These are phyloP conservation scores for Rhodamnia rubescens DNA, from an alignment of 345 rosid species.

Conservation along the genomic window DNA sequence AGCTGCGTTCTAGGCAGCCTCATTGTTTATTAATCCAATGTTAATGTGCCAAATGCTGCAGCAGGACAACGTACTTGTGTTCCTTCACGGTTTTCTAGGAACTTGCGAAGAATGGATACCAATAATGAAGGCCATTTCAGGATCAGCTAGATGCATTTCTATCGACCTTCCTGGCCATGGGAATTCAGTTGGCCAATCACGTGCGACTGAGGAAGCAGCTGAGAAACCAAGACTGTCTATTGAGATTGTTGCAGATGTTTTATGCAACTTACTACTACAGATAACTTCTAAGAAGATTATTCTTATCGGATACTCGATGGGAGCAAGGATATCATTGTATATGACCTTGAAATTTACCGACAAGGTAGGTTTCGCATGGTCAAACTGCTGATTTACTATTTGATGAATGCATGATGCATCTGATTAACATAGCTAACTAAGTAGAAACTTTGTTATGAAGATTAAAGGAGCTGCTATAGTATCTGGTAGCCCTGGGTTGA, in stretches of 20 bases:
- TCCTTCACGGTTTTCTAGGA: constrained; percentile 93
- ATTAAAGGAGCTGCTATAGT: constrained; percentile 60
- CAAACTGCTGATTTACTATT: not conserved
- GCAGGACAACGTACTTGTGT: constrained; percentile 50
- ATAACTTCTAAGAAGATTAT: constrained; percentile 48
- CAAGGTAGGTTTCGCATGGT: constrained; percentile 25
- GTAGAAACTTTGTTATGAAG: constrained; percentile 16
- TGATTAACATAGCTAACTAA: not conserved
- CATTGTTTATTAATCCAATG: not conserved
- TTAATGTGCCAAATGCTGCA: not conserved
- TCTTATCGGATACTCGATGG: constrained; percentile 86
- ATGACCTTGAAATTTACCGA: constrained; percentile 53
- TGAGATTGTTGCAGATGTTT: constrained; percentile 31
- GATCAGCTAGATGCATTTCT: constrained; percentile 73
- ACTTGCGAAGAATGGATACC: constrained; percentile 86
- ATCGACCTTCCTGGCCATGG: constrained; percentile 94
- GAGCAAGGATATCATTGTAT: constrained; percentile 81
- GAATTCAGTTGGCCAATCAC: constrained; percentile 32
- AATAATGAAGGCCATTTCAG: constrained; percentile 66
- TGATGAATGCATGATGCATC: not conserved
- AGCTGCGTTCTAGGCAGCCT: not conserved
- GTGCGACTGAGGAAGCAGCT: constrained; percentile 8
- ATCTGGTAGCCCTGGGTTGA: constrained; percentile 87
- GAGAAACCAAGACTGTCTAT: constrained; percentile 35
- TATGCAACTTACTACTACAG: constrained; percentile 34